These are phyloP conservation scores for Leishmania guyanensis DNA, from an alignment of 208 protist genomes.

Conservation along the genomic window DNA sequence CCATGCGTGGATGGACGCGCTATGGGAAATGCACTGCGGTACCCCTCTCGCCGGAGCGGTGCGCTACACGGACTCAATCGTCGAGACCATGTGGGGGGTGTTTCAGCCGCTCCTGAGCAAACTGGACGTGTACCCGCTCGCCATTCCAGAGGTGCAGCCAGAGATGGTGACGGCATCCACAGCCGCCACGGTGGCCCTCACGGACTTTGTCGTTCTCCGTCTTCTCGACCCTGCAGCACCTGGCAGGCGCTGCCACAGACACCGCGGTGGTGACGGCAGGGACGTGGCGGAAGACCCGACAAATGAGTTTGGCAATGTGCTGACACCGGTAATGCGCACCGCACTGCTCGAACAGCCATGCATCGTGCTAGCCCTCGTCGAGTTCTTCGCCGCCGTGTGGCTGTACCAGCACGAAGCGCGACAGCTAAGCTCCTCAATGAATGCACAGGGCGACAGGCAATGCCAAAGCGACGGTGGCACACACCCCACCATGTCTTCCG, in stretches of 20 bases:
- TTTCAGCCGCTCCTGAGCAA: slow-evolving; percentile 56
- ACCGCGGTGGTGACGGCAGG: neutral
- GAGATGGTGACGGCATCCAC: slow-evolving; percentile 16
- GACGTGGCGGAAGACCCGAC: slow-evolving; percentile 18
- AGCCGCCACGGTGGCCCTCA: slow-evolving; percentile 19
- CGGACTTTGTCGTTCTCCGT: slow-evolving; percentile 20
- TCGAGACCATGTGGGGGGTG: slow-evolving; percentile 72
- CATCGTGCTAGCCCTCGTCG: slow-evolving; percentile 66
- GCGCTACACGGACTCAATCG: slow-evolving; percentile 63
- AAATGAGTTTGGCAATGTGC: slow-evolving; percentile 25
- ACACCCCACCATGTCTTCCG: neutral
- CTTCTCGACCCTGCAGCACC: slow-evolving; percentile 3
- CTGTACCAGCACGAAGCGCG: slow-evolving; percentile 28
- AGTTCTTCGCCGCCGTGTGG: slow-evolving; percentile 77
- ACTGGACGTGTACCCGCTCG: slow-evolving; percentile 41
- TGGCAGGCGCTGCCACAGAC: slow-evolving; percentile 2
- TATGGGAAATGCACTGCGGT: slow-evolving; percentile 73
- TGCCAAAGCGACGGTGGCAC: neutral
- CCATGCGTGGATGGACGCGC: slow-evolving; percentile 43
- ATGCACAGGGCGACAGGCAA: neutral
- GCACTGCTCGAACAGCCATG: slow-evolving; percentile 58
- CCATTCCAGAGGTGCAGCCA: slow-evolving; percentile 18
- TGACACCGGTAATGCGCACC: slow-evolving; percentile 50
- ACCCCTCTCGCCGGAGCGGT: slow-evolving; percentile 31
- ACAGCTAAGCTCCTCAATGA: neutral